phyloP scores from a whole-genome alignment of 805 yeast species.

The Diddensiella transvaalensis region DNA sequence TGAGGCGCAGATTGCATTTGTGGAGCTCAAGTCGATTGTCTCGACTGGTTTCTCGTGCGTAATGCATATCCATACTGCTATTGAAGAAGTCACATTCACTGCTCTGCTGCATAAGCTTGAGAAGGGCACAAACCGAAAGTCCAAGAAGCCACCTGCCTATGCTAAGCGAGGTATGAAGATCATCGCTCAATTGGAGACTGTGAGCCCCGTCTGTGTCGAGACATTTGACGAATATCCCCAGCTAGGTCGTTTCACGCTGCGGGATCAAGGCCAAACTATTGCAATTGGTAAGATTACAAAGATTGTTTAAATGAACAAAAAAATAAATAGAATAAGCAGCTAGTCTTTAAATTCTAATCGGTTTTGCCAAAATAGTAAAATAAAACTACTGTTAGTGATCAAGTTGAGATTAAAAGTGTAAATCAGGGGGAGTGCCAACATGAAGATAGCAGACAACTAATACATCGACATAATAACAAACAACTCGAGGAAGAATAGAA shows the following conservation, averaged over 20 bases:
- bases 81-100: constrained; percentile 85
- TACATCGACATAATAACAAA: background rate
- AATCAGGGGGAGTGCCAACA: too few species aligned
- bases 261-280: constrained; percentile 97
- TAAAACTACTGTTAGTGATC: background rate
- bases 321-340: background rate
- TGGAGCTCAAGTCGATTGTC: constrained; percentile 90
- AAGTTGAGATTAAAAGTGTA: background rate
- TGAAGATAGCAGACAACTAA: background rate
- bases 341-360: background rate
- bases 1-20: constrained; percentile 96
- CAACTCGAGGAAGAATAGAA: background rate
- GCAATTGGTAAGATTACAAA: constrained; percentile 98
- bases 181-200: constrained; percentile 83
- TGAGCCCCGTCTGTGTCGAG: constrained; percentile 90
- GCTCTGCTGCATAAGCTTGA: constrained; percentile 88
- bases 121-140: constrained; percentile 93
- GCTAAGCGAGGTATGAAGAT: constrained; percentile 99
- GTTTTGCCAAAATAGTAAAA: background rate
- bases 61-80: constrained; percentile 98
- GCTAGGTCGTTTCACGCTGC: constrained; percentile 94
- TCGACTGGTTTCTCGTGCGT: constrained; percentile 97
- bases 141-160: constrained; percentile 96
- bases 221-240: constrained; percentile 90
- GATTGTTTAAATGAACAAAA: constrained; percentile 41